Evolutionary conservation across 106 monocot genomes (phyloP), one percentile per base, ranked within the genome.

Genomic region (Allium fistulosum): DNA sequence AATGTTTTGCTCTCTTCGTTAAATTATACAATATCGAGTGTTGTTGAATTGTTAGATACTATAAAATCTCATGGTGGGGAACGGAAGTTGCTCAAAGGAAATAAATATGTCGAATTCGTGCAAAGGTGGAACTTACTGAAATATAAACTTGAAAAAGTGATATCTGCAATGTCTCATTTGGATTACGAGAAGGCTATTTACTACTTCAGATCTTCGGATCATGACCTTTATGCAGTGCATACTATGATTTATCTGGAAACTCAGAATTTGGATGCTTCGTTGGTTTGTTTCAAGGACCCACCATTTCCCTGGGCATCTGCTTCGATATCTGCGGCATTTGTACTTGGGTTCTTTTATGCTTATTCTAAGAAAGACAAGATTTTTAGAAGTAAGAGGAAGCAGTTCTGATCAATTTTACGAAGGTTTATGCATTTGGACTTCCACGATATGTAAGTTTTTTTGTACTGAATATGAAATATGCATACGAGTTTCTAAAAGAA

Each of bases 71-170:
- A 89, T 82, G 96, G 96, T 26, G 96, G 92, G 6, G 86, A 92
- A 49, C 75, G 63, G 69, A 92, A 88, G 78, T 72, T 97, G 62
- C 86, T 92, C 15, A 77, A 68, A 49, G 69, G 74, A 53, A 80
- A 80, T 45, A 78, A 76, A 66, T 69, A 84, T 72, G 74, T 75
- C 17, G 92, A 89, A 59, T 97, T 86, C 80, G 82, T 82, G 26
- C 92, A 89, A 78, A 97, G 96, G 84, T 92, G 88, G 92, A 97
- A 87, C 71, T 58, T 89, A 76, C 62, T 92, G 69, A 92, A 78
- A 56, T 87, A 78, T 69, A 92, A 97, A 73, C 69, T 97, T 55
- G 86, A 92, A 13, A 97, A 92, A 82, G 74, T 78, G 51, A 72
- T 92, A 9, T 84, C 92, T 11, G 88, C 92, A 2, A 66, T 97